Base-by-base conservation (phyloP, 2,329 filamentous ascomycete genomes). In the Curvularia verruculosa region DNA sequence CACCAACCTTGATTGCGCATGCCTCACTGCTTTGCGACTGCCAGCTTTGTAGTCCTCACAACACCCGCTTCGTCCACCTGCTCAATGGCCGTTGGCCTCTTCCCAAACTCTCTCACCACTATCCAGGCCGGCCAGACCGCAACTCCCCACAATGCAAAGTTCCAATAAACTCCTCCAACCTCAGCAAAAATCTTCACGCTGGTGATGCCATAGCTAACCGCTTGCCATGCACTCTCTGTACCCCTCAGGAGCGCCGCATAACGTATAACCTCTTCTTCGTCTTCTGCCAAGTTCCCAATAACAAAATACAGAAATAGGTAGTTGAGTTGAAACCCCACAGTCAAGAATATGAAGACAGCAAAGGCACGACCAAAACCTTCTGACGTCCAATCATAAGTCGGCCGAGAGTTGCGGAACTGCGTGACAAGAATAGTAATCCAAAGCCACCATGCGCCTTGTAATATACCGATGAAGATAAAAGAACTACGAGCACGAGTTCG, bases 291-390 rank as follows among this genome's bases (percentile, higher is more conserved):
- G 63, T 90, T 87, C 3, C 85, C 83, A 9, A 91, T 84, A 57
- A 91, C 79, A 66, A 91, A 91, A 76, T 91, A 90, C 80, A 91
- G 74, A 70, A 87, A 91, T 61, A 91, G 80, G 69, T 92, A 92
- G 71, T 91, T 91, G 7, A 90, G 63, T 74, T 91, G 89, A 65
- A 91, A 91, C 0, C 87, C 85, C 10, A 85, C 75, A 0, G 86
- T 85, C 63, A 89, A 81, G 64, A 92, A 84, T 5, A 92, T 67
- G 71, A 89, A 91, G 18, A 90, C 79, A 0, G 82, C 84, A 64
- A 91, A 92, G 0, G 82, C 86, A 37, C 81, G 80, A 0, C 88
- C 88, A 52, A 92, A 92, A 0, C 86, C 87, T 0, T 77, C 60
- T 59, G 82, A 82, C 0, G 70, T 66, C 89, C 89, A 92, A 71